Evolutionary conservation across 1,139 yeast species (phyloP).

Genomic region (Debaryomycetaceae sp.): DNA sequence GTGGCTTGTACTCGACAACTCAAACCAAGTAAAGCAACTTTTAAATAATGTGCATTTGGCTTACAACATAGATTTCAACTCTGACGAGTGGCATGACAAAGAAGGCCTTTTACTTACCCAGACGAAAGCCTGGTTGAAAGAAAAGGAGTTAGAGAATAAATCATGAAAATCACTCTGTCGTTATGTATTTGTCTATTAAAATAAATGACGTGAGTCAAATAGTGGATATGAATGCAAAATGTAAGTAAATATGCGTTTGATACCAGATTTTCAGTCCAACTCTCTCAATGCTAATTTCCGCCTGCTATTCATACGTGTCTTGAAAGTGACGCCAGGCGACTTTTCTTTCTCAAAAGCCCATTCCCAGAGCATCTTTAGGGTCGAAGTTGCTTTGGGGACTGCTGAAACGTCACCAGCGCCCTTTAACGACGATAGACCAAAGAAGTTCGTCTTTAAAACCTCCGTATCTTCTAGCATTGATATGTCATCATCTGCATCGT

Average conservation of each 20-base stretch:
- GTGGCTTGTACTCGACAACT: constrained; percentile 46
- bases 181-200: background rate
- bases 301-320: constrained; percentile 35
- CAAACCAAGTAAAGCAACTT: constrained; percentile 22
- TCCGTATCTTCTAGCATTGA: constrained; percentile 24
- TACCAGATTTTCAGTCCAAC: constrained; percentile 21
- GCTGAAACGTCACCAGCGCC: constrained; percentile 36
- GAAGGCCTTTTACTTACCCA: constrained; percentile 21
- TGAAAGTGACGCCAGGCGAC: constrained; percentile 12
- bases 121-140: background rate
- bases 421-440: constrained; percentile 40
- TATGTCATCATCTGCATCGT: constrained; percentile 18
- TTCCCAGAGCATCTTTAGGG: constrained; percentile 19
- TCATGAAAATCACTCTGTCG: background rate
- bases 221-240: background rate
- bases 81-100: constrained; percentile 35
- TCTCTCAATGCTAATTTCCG: constrained; percentile 42
- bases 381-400: constrained; percentile 22
- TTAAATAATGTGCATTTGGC: constrained; percentile 21
- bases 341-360: constrained; percentile 21
- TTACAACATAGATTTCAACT: constrained; percentile 18
- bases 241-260: background rate
- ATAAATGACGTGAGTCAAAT: background rate
- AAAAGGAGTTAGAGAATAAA: background rate
- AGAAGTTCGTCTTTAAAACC: constrained; percentile 31